Percentiles rank a stretch among this genome's conserved stretches.
These are phyloP conservation scores for Boletus subparvulus DNA, from an alignment of 768 basidiomycete genomes.

Conservation along the genomic window DNA sequence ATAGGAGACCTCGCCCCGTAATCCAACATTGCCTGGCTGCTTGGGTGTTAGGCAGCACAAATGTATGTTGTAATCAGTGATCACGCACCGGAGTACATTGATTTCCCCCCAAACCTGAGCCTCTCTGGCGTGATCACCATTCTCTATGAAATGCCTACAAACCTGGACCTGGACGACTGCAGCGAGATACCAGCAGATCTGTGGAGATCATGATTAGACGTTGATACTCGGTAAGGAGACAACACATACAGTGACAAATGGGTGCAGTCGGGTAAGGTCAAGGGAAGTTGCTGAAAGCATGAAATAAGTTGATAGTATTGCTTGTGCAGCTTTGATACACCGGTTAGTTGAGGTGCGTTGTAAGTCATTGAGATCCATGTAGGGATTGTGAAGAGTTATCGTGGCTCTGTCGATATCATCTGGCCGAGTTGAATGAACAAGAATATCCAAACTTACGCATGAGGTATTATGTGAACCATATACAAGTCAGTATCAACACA, in stretches of 20 bases:
- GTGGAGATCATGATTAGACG: slow-evolving; percentile 9
- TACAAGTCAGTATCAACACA: slow-evolving; percentile 80
- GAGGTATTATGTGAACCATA: slow-evolving; percentile 83
- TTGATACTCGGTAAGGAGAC: slow-evolving; percentile 9
- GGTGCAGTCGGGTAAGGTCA: slow-evolving; percentile 77
- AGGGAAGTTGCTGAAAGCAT: slow-evolving; percentile 78
- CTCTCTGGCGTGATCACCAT: slow-evolving; percentile 70
- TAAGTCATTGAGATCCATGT: slow-evolving; percentile 71
- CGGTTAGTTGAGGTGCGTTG: slow-evolving; percentile 63
- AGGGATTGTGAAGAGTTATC: slow-evolving; percentile 84
- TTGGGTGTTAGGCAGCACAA: slow-evolving; percentile 6
- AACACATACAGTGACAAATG: slow-evolving; percentile 69
- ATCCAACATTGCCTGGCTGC: slow-evolving; percentile 79
- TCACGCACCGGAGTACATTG: slow-evolving; percentile 67
- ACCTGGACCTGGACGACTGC: slow-evolving; percentile 84
- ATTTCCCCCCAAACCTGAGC: slow-evolving; percentile 86
- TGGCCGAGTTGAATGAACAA: slow-evolving; percentile 2
- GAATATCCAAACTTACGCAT: slow-evolving; percentile 57
- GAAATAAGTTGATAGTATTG: slow-evolving; percentile 74
- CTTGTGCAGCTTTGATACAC: slow-evolving; percentile 72
- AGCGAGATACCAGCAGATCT: slow-evolving; percentile 92
- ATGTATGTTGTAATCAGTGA: background rate
- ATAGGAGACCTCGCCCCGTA: slow-evolving; percentile 81
- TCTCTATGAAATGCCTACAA: slow-evolving; percentile 84
- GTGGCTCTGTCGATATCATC: slow-evolving; percentile 56